Conservation (phyloP, 805 yeast species). For the Nakazawaea populi region DNA sequence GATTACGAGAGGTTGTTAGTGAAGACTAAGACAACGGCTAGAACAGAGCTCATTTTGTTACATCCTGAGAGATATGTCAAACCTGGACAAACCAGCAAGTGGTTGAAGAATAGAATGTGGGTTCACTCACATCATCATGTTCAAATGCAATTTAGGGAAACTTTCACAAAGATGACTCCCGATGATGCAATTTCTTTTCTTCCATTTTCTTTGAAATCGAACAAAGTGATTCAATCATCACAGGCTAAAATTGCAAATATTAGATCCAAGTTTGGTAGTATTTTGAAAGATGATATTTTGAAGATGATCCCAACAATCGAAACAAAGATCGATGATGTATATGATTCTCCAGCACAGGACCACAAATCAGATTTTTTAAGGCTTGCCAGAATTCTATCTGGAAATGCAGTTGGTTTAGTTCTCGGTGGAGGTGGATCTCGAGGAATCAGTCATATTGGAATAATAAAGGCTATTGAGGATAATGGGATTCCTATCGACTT, state of each 20-base stretch:
- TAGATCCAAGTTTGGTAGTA: conserved; percentile 7
- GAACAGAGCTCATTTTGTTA: conserved; percentile 78
- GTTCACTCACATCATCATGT: conserved; percentile 91
- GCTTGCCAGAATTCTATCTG: conserved; percentile 82
- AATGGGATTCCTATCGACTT: conserved; percentile 91
- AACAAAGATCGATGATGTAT: conserved; percentile 11
- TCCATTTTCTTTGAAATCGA: conserved; percentile 1
- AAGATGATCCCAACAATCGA: conserved; percentile 4
- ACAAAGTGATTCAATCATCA: conserved; percentile 7
- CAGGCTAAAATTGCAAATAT: conserved; percentile 11
- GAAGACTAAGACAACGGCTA: conserved; percentile 73
- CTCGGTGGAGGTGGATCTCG: conserved; percentile 98
- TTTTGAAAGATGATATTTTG: conserved; percentile 23
- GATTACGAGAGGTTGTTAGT: conserved; percentile 78
- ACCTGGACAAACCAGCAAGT: conserved; percentile 78
- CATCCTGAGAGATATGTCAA: conserved; percentile 80
- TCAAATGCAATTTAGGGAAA: conserved; percentile 45
- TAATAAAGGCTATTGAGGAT: conserved; percentile 84
- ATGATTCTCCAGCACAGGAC: conserved; percentile 32
- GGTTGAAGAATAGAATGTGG: conserved; percentile 88
- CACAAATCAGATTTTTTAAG: conserved; percentile 88
- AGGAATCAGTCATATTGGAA: conserved; percentile 89
- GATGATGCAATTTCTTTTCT: conserved; percentile 4
- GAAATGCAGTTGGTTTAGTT: conserved; percentile 90
- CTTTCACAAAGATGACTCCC: neutral